These are phyloP conservation scores for Puccinia polysora DNA, from an alignment of 1,284 basidiomycete genomes.

Conservation along the genomic window DNA sequence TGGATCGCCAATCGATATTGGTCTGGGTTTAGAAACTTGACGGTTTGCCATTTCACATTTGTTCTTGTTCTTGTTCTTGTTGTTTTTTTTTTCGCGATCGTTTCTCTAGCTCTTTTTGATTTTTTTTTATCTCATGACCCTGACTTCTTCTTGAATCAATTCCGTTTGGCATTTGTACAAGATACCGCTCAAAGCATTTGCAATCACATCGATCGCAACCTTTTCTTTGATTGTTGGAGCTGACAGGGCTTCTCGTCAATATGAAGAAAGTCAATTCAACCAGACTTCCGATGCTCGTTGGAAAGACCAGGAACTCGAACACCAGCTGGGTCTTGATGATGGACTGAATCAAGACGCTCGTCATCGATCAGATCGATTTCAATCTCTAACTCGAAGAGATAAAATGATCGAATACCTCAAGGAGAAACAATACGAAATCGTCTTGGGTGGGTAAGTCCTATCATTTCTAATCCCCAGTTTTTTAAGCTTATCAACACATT, in stretches of 20 bases:
- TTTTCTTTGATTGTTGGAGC: constrained; percentile 31
- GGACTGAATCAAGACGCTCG: not conserved
- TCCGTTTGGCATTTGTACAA: not conserved
- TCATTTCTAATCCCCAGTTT: not conserved
- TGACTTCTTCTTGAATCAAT: not conserved
- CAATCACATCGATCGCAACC: constrained; percentile 19
- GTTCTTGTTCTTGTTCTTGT: not conserved
- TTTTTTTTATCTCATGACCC: not conserved
- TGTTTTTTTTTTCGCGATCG: not conserved
- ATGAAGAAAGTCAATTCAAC: constrained; percentile 7
- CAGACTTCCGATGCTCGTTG: constrained; percentile 8
- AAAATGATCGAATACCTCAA: constrained; percentile 27
- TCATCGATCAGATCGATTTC: not conserved
- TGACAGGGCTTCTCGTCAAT: constrained; percentile 24
- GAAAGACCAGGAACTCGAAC: constrained; percentile 17
- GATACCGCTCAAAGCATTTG: constrained; percentile 37
- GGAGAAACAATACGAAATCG: constrained; percentile 24
- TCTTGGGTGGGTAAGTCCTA: constrained; percentile 21
- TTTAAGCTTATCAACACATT: too few species aligned
- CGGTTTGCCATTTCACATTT: constrained; percentile 3
- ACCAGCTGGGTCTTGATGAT: not conserved
- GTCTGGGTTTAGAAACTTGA: constrained; percentile 27
- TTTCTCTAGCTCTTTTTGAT: not conserved
- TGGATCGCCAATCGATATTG: constrained; percentile 28
- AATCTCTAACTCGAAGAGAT: constrained; percentile 23